These are phyloP conservation scores for Pythium plurisporium DNA, from an alignment of 352 stramenopile genomes.

Conservation along the genomic window DNA sequence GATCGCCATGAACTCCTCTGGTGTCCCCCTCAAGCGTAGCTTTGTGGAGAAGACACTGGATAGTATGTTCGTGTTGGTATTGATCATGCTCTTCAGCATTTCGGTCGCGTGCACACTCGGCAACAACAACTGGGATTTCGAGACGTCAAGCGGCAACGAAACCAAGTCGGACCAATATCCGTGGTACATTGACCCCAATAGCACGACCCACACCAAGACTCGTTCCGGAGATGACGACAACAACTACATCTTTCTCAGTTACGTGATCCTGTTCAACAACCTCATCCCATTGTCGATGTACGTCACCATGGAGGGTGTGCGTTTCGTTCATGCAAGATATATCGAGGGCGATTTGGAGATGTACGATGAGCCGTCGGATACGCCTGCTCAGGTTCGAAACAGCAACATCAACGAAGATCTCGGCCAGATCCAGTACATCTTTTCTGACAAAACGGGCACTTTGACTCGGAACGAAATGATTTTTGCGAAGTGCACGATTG, in stretches of 20 bases:
- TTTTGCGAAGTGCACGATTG: conserved; percentile 91
- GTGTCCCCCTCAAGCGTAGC: conserved; percentile 78
- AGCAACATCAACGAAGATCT: conserved; percentile 89
- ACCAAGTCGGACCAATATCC: conserved; percentile 45
- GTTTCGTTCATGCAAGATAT: conserved; percentile 80
- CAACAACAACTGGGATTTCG: conserved; percentile 83
- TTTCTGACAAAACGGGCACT: conserved; percentile 87
- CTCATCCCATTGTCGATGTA: conserved; percentile 88
- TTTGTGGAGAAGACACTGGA: conserved; percentile 86
- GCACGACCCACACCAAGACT: neutral
- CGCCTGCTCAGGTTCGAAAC: conserved; percentile 76
- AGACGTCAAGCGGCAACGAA: conserved; percentile 20
- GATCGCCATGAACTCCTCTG: conserved; percentile 79
- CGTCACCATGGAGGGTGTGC: conserved; percentile 87
- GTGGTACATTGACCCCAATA: conserved; percentile 81
- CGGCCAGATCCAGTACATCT: conserved; percentile 89
- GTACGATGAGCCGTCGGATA: conserved; percentile 69
- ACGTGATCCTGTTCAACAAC: conserved; percentile 89
- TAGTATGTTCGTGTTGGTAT: conserved; percentile 84
- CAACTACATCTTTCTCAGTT: conserved; percentile 88
- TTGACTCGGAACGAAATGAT: conserved; percentile 88
- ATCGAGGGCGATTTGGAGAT: conserved; percentile 86
- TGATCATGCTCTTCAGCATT: conserved; percentile 85
- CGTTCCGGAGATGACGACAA: conserved; percentile 39
- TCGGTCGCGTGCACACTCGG: conserved; percentile 76